phyloP scores from a whole-genome alignment of 2,329 filamentous ascomycete species.

The Trichoderma atrobrunneum region DNA sequence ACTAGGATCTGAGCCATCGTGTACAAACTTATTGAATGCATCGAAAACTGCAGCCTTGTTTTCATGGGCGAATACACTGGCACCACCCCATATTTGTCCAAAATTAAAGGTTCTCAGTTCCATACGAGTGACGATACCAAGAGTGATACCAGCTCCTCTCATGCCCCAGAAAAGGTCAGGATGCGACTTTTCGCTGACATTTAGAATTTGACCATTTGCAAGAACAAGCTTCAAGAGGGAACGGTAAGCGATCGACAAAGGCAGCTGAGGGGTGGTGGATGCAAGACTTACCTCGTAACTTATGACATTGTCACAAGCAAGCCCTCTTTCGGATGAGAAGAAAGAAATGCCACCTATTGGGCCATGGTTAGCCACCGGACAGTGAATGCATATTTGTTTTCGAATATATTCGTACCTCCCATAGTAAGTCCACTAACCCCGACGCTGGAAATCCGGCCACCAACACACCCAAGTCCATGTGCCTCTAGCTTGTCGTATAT shows the following conservation, averaged over 20 bases:
- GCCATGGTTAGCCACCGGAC: background rate
- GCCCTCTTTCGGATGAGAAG: background rate
- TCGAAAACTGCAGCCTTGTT: background rate
- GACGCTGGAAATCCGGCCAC: background rate
- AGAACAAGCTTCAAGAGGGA: background rate
- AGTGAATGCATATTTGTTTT: background rate
- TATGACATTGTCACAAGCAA: background rate
- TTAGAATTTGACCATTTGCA: background rate
- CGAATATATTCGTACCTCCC: background rate
- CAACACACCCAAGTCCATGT: background rate
- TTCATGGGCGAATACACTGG: background rate
- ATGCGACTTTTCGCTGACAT: background rate
- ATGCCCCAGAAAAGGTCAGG: background rate
- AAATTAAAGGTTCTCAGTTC: background rate
- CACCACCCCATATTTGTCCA: background rate
- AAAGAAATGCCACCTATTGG: background rate
- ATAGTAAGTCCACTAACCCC: background rate
- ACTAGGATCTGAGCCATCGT: background rate
- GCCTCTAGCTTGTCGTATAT: background rate
- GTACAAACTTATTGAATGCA: background rate
- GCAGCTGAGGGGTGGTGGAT: background rate
- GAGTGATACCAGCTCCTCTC: background rate
- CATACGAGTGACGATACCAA: background rate
- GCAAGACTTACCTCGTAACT: background rate
- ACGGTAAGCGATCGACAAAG: background rate